These are phyloP conservation scores for Fusarium abutilonis DNA, from an alignment of 2,329 filamentous ascomycete genomes.

Conservation along the genomic window DNA sequence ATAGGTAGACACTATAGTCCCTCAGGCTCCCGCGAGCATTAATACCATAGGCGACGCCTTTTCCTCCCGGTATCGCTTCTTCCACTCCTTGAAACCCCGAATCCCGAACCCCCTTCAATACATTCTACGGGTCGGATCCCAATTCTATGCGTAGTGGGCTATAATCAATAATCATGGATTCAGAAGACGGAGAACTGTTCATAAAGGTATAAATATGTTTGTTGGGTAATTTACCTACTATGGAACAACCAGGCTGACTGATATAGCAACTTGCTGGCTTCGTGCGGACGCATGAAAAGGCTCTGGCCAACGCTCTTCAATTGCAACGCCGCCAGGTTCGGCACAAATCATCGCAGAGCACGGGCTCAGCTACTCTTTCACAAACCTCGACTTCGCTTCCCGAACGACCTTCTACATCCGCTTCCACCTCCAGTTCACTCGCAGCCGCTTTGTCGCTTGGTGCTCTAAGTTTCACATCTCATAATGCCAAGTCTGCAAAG, in stretches of 20 bases:
- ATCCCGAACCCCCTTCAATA: constrained; percentile 3
- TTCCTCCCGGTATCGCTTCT: constrained; percentile 9
- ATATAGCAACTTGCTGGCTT: constrained; percentile 90
- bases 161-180: constrained; percentile 78
- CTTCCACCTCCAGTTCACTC: constrained; percentile 77
- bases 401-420: constrained; percentile 70
- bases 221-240: background rate
- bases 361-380: constrained; percentile 66
- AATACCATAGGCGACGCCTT: constrained; percentile 25
- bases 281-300: constrained; percentile 96
- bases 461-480: constrained; percentile 83
- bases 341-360: constrained; percentile 74
- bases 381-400: constrained; percentile 64
- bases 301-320: constrained; percentile 93
- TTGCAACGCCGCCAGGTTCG: constrained; percentile 76
- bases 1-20: constrained; percentile 35
- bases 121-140: constrained; percentile 6
- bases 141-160: constrained; percentile 48
- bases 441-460: constrained; percentile 89
- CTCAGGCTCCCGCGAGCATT: constrained; percentile 30
- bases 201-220: constrained; percentile 72
- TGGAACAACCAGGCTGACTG: constrained; percentile 45
- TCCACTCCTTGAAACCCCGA: constrained; percentile 9
- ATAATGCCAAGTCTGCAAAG: constrained; percentile 87
- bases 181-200: constrained; percentile 89